Evolutionary conservation across 2,329 filamentous ascomycete genomes (phyloP), one percentile per base, ranked within the genome.

Genomic region (Leptographium flavum): DNA sequence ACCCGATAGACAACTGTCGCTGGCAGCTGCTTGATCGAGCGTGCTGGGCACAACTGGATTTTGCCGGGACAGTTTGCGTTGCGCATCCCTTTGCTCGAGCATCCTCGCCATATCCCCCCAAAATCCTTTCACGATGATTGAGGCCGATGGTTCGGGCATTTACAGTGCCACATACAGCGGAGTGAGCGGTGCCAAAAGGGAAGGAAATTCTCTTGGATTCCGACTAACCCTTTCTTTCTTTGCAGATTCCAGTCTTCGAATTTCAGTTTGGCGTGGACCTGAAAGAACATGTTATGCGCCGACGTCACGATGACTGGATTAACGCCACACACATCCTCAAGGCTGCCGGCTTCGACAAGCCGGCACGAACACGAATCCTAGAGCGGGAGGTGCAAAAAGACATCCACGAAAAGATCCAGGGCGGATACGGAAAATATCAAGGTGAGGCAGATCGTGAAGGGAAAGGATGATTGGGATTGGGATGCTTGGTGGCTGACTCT

Each of bases 261-360:
- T 92, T 79, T 64, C 87, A 93, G 60, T 81, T 94, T 55, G 86
- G 81, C 31, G 72, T 70, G 53, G 87, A 93, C 59, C 59, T 79
- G 28, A 80, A 82, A 59, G 76, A 83, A 56, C 87, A 95, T 84
- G 84, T 96, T 53, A 98, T 98, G 92, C 83, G 92, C 62, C 79
- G 92, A 42, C 80, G 90, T 49, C 76, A 79, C 44, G 92, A 98
- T 63, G 80, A 96, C 64, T 98, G 90, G 87, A 92, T 98, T 67
- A 98, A 98, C 70, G 92, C 92, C n/a, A 98, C 92, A 45, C 92
- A 98, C 60, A 96, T 98, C 49, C 69, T 98, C 41, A 98, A 98
- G 60, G 87, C 93, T 35, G 92, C 92, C 50, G 90, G 90, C 46
- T 94, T 94, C 58, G 92, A 98, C 64, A 98, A 98, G 64, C 92